These are phyloP conservation scores for Clarkia xantiana DNA, from an alignment of 345 rosid genomes.

Conservation along the genomic window DNA sequence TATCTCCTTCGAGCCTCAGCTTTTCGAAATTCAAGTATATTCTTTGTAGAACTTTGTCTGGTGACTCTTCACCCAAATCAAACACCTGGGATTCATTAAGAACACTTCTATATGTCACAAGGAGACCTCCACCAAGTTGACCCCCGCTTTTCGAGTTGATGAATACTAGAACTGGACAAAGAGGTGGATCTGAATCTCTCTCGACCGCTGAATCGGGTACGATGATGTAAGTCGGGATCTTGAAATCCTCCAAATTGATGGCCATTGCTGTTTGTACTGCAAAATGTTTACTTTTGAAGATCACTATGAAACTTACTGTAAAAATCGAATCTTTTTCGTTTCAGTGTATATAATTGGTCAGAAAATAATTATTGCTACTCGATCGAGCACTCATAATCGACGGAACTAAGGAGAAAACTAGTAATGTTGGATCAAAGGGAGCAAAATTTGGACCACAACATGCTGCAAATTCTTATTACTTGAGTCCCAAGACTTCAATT, in stretches of 20 bases:
- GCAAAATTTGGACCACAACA: too few relatives aligned
- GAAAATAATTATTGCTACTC: too few relatives aligned
- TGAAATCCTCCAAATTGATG: constrained; percentile 20
- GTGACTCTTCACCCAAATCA: constrained; percentile 57
- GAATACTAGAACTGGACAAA: constrained; percentile 52
- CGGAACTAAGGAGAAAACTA: too few relatives aligned
- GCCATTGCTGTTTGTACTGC: too few relatives aligned
- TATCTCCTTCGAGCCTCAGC: constrained; percentile 29
- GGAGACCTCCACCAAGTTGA: constrained; percentile 70
- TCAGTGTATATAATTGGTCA: too few relatives aligned
- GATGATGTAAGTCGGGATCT: constrained; percentile 42
- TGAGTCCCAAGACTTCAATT: too few relatives aligned
- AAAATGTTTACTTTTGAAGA: too few relatives aligned
- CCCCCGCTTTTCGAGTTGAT: constrained; percentile 84
- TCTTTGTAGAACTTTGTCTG: constrained; percentile 38
- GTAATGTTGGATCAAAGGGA: too few relatives aligned
- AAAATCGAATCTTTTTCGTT: too few relatives aligned
- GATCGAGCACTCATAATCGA: too few relatives aligned
- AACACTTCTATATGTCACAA: constrained; percentile 37
- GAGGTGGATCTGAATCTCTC: constrained; percentile 15
- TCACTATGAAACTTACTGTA: too few relatives aligned
- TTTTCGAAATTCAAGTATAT: constrained; percentile 47
- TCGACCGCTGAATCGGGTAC: constrained; percentile 19
- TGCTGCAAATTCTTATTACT: too few relatives aligned
- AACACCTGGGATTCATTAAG: constrained; percentile 63